Percentiles rank a stretch among this genome's conserved stretches.
These are phyloP conservation scores for Wickerhamiella azymoides DNA, from an alignment of 805 yeast species.

Conservation along the genomic window DNA sequence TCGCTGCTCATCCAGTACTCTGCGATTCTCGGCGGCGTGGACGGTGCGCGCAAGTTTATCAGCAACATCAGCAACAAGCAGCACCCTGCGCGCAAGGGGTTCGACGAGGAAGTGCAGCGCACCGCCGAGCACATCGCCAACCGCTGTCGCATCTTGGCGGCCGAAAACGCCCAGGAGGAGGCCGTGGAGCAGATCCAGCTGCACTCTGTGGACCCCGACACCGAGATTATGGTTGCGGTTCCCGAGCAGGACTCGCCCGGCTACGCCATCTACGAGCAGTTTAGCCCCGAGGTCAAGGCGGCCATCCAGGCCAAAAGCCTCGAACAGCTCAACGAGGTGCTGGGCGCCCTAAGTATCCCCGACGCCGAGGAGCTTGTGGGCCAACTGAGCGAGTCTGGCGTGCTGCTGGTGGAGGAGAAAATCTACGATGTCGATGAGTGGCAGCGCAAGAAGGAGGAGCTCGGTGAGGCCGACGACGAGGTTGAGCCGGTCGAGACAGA, in stretches of 20 bases:
- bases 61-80: slow-evolving; percentile 39
- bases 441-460: slow-evolving; percentile 19
- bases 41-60: slow-evolving; percentile 48
- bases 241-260: slow-evolving; percentile 29
- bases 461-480: neutral
- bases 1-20: slow-evolving; percentile 68
- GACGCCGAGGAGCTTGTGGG: slow-evolving; percentile 73
- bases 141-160: slow-evolving; percentile 55
- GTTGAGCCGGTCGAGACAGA: neutral
- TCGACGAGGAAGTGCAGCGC: slow-evolving; percentile 54
- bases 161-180: slow-evolving; percentile 24
- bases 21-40: slow-evolving; percentile 26
- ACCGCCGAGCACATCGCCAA: slow-evolving; percentile 62
- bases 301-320: slow-evolving; percentile 63
- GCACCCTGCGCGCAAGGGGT: slow-evolving; percentile 56
- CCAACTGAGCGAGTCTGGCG: slow-evolving; percentile 63
- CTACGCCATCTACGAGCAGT: slow-evolving; percentile 35
- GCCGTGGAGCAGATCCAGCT: slow-evolving; percentile 77
- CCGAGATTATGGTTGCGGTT: slow-evolving; percentile 55
- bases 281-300: slow-evolving; percentile 51
- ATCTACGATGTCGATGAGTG: slow-evolving; percentile 28
- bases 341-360: slow-evolving; percentile 53
- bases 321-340: slow-evolving; percentile 71
- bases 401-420: slow-evolving; percentile 60
- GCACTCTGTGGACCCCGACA: slow-evolving; percentile 72